Evolutionary conservation across 2,329 filamentous ascomycete species (phyloP).

Genomic region (Davidsoniella australis): DNA sequence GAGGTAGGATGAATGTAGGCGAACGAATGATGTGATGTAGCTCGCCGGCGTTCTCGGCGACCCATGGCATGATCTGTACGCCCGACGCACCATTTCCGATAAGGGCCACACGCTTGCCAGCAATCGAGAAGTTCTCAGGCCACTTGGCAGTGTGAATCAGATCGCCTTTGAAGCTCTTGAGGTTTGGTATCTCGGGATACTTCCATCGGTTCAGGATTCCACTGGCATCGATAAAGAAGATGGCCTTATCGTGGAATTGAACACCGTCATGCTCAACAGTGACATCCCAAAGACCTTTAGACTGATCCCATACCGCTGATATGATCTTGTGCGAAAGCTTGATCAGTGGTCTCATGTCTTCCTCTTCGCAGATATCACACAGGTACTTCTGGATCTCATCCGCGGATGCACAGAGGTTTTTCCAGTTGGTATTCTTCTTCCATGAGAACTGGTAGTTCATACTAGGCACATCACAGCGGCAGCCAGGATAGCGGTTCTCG

Average conservation of each 20-base stretch:
- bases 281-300: constrained; percentile 26
- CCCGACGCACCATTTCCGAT: constrained; percentile 40
- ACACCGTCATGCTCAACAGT: constrained; percentile 22
- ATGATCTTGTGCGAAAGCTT: constrained; percentile 26
- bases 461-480: constrained; percentile 37
- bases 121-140: constrained; percentile 30
- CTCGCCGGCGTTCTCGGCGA: constrained; percentile 27
- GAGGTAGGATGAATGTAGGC: constrained; percentile 26
- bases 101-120: constrained; percentile 35
- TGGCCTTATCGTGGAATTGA: constrained; percentile 27
- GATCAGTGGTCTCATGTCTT: constrained; percentile 27
- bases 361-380: constrained; percentile 28
- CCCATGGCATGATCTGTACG: constrained; percentile 33
- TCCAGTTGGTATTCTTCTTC: constrained; percentile 42
- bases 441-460: constrained; percentile 48
- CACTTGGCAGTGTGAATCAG: constrained; percentile 37
- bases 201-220: constrained; percentile 39
- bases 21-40: constrained; percentile 26
- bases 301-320: constrained; percentile 29
- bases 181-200: constrained; percentile 31
- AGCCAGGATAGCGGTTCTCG: constrained; percentile 42
- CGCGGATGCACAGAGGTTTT: constrained; percentile 36
- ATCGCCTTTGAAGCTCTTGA: constrained; percentile 29
- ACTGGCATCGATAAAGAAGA: constrained; percentile 32
- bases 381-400: constrained; percentile 40